Percentiles rank a stretch among this genome's conserved stretches.
These are phyloP conservation scores for Solanum tacnaense DNA, from an alignment of 257 asterid genomes.

Conservation along the genomic window DNA sequence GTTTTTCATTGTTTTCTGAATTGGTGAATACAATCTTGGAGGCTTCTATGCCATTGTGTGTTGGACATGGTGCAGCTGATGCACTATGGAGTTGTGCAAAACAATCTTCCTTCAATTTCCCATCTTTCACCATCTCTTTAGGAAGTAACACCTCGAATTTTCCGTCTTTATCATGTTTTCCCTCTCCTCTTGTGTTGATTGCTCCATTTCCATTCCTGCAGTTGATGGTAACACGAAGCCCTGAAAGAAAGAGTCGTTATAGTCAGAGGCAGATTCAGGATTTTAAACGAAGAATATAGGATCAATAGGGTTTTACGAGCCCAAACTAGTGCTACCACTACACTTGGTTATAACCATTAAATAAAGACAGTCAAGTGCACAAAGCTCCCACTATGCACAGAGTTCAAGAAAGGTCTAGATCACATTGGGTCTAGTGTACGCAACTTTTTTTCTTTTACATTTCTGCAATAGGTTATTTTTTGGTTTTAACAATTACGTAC, in stretches of 20 bases:
- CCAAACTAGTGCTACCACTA: not conserved
- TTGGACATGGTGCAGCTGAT: slow-evolving; percentile 56
- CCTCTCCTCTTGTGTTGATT: slow-evolving; percentile 30
- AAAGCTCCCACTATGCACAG: not conserved
- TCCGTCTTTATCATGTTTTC: slow-evolving; percentile 45
- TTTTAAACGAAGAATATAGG: not conserved
- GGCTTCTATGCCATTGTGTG: slow-evolving; percentile 44
- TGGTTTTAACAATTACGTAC: slow-evolving; percentile 5
- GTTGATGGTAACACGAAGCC: slow-evolving; percentile 59
- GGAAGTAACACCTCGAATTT: slow-evolving; percentile 50
- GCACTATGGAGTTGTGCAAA: slow-evolving; percentile 77
- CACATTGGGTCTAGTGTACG: not conserved
- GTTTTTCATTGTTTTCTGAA: slow-evolving; percentile 28
- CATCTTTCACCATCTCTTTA: slow-evolving; percentile 29
- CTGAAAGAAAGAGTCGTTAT: slow-evolving; percentile 11
- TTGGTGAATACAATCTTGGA: slow-evolving; percentile 38
- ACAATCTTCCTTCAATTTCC: slow-evolving; percentile 52
- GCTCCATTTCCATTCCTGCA: slow-evolving; percentile 55
- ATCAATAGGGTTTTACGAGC: not conserved
- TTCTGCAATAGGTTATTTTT: not conserved
- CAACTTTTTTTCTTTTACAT: not conserved
- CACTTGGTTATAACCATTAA: not conserved
- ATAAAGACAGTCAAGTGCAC: not conserved
- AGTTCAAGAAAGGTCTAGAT: not conserved
- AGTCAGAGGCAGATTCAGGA: not conserved